These are phyloP conservation scores for Pseudophaeomoniella oleicola DNA, from an alignment of 2,329 filamentous ascomycete genomes.

Conservation along the genomic window DNA sequence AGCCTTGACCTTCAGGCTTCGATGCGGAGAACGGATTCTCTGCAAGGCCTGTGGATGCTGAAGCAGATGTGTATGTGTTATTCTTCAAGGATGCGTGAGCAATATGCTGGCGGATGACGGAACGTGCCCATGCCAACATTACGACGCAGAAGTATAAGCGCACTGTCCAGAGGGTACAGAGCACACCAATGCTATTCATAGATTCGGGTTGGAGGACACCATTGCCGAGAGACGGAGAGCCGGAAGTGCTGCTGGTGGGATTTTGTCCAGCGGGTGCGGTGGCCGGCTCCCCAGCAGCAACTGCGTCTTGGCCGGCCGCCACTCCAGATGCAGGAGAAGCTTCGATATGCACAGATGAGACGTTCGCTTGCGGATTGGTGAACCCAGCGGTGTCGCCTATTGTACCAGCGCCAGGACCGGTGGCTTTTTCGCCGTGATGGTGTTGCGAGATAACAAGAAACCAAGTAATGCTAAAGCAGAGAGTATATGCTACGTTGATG, in stretches of 20 bases:
- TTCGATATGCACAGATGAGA: conserved; percentile 40
- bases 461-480: conserved; percentile 71
- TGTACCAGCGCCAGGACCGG: conserved; percentile 31
- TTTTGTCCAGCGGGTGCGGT: conserved; percentile 18
- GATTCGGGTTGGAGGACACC: conserved; percentile 51
- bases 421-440: conserved; percentile 27
- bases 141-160: conserved; percentile 74
- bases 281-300: conserved; percentile 22
- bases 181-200: conserved; percentile 64
- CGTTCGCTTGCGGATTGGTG: conserved; percentile 47
- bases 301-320: conserved; percentile 35
- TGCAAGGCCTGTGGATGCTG: conserved; percentile 28
- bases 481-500: conserved; percentile 70
- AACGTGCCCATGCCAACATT: conserved; percentile 68
- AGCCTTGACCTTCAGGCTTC: conserved; percentile 62
- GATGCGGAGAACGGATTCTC: conserved; percentile 57
- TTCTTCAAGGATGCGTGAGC: conserved; percentile 29
- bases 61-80: conserved; percentile 27
- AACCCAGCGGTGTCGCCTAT: conserved; percentile 52
- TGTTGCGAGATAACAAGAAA: conserved; percentile 58
- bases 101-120: conserved; percentile 57
- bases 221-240: conserved; percentile 39
- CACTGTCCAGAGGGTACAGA: conserved; percentile 58
- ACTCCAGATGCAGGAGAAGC: conserved; percentile 31
- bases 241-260: conserved; percentile 12